Percentiles rank a stretch among this genome's conserved stretches.
Conservation (phyloP, 306 rosid species). For the Castanospermum australe region DNA sequence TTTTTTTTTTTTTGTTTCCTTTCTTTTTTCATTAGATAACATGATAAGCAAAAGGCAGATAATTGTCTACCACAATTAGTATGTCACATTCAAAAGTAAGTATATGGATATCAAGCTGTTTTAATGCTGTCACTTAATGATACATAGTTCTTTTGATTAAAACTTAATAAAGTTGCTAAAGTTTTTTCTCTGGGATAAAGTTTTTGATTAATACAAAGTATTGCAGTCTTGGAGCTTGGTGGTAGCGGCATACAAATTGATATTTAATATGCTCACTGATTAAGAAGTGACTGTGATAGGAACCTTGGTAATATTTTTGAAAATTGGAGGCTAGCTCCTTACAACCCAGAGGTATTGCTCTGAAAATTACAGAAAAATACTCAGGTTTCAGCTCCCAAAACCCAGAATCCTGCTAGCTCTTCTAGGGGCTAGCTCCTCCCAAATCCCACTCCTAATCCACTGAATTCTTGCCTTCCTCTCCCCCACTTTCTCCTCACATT, state of each 20-base stretch:
- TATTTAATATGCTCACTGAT: neutral
- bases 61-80: neutral
- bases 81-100: neutral
- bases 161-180: neutral
- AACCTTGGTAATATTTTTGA: too few relatives aligned
- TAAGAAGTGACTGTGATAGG: neutral
- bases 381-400: too few relatives aligned
- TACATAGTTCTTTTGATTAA: neutral
- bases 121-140: neutral
- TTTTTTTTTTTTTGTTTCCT: neutral
- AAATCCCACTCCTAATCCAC: too few relatives aligned
- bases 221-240: neutral
- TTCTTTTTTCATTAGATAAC: conserved; percentile 5
- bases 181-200: neutral
- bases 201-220: neutral
- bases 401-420: too few relatives aligned
- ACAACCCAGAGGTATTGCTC: too few relatives aligned
- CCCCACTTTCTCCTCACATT: too few relatives aligned
- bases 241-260: neutral
- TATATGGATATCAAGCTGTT: conserved; percentile 5
- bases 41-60: conserved; percentile 4
- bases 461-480: too few relatives aligned
- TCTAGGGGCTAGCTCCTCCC: too few relatives aligned
- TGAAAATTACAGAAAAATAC: too few relatives aligned
- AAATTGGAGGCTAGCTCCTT: too few relatives aligned